phyloP scores from a whole-genome alignment of 2,329 filamentous ascomycete species.

The Cladosporium sp. region DNA sequence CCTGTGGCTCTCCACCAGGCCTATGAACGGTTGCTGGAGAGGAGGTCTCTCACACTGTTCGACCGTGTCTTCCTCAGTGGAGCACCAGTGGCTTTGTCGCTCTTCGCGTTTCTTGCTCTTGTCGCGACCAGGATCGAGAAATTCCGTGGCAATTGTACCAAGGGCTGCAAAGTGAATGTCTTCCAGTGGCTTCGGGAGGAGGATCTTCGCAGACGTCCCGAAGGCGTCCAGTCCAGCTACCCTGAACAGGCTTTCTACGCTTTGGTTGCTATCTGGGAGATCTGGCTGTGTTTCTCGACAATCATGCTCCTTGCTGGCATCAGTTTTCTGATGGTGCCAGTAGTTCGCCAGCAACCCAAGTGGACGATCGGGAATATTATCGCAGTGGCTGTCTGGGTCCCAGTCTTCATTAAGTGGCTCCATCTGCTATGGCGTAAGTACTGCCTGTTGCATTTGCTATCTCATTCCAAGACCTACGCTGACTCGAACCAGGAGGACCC shows the following conservation, averaged over 20 bases:
- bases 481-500: not conserved
- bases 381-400: not conserved
- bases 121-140: not conserved
- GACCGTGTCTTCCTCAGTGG: not conserved
- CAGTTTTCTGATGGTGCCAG: not conserved
- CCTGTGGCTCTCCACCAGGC: not conserved
- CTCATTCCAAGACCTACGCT: not conserved
- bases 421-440: not conserved
- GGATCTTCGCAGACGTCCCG: not conserved
- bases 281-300: not conserved
- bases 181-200: not conserved
- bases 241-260: not conserved
- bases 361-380: not conserved
- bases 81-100: not conserved
- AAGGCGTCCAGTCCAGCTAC: not conserved
- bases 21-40: not conserved
- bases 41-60: not conserved
- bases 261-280: not conserved
- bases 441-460: not conserved
- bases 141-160: not conserved
- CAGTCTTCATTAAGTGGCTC: not conserved
- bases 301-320: not conserved
- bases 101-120: not conserved
- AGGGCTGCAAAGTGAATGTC: not conserved
- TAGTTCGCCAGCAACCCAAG: too few species aligned